A percentile compares a stretch with the other conserved stretches of the same genome.
Conservation (phyloP, 108 stramenopile genomes). For the Cyclotella sp. region DNA sequence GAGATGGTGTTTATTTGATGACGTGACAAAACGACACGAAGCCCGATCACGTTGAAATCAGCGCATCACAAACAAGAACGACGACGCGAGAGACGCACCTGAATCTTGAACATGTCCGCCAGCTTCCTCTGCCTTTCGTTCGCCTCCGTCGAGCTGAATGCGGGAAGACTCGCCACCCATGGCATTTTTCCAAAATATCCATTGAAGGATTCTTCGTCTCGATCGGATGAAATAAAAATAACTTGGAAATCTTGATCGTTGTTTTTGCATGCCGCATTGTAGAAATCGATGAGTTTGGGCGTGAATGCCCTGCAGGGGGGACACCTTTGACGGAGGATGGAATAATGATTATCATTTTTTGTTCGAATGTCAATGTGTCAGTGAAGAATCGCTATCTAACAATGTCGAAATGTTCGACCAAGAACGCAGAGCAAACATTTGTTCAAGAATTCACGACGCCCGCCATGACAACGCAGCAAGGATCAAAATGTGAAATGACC, state of each 20-base stretch:
- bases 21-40: too few relatives aligned
- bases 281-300: slow-evolving; percentile 71
- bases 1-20: too few relatives aligned
- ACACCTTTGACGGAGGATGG: slow-evolving; percentile 24
- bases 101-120: slow-evolving; percentile 58
- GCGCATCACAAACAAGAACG: not conserved
- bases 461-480: too few relatives aligned
- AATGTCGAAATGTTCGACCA: too few relatives aligned
- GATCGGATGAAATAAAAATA: slow-evolving; percentile 74
- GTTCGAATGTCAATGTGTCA: too few relatives aligned
- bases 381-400: too few relatives aligned
- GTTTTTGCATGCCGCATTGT: slow-evolving; percentile 39
- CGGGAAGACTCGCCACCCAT: slow-evolving; percentile 55
- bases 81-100: slow-evolving; percentile 2
- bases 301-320: slow-evolving; percentile 73
- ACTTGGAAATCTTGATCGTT: slow-evolving; percentile 63
- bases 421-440: too few relatives aligned
- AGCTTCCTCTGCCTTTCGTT: slow-evolving; percentile 57
- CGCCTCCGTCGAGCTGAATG: slow-evolving; percentile 44
- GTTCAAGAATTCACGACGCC: too few relatives aligned
- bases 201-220: slow-evolving; percentile 55
- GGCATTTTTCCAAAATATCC: slow-evolving; percentile 79
- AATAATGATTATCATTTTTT: not conserved
- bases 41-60: not conserved
- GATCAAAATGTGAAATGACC: too few relatives aligned